phyloP scores from a whole-genome alignment of 768 basidiomycete species.

The Panaeolus cyanescens region DNA sequence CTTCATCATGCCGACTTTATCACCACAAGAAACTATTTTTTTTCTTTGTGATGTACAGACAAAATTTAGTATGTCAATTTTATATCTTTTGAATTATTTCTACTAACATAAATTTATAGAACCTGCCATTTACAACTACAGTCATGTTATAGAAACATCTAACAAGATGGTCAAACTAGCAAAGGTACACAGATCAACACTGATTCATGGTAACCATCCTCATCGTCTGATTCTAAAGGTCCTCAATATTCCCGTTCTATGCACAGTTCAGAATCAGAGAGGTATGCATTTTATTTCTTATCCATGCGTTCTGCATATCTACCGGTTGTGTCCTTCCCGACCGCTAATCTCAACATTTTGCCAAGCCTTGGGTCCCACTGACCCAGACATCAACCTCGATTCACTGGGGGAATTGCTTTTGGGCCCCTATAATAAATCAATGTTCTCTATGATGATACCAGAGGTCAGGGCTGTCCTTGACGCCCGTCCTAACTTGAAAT shows the following conservation, averaged over 20 bases:
- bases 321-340: not conserved
- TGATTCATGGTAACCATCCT: not conserved
- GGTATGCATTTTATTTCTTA: constrained; percentile 43
- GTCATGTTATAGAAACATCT: constrained; percentile 65
- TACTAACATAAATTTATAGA: constrained; percentile 17
- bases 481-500: constrained; percentile 47
- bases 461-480: constrained; percentile 58
- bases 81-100: constrained; percentile 1
- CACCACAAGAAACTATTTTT: constrained; percentile 53
- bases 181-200: constrained; percentile 42
- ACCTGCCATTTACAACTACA: constrained; percentile 66
- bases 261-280: constrained; percentile 83
- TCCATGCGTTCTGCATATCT: not conserved
- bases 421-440: constrained; percentile 71
- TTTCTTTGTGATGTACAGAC: constrained; percentile 86
- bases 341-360: constrained; percentile 3
- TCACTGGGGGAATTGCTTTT: constrained; percentile 58
- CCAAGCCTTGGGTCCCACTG: constrained; percentile 69
- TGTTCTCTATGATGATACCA: constrained; percentile 84
- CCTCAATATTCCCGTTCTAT: constrained; percentile 70
- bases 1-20: constrained; percentile 27
- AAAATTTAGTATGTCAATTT: constrained; percentile 57
- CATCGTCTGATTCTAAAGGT: constrained; percentile 36
- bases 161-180: constrained; percentile 80
- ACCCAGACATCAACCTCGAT: constrained; percentile 57